Base-by-base conservation (phyloP, 345 rosid genomes). In the Brassica rapa region DNA sequence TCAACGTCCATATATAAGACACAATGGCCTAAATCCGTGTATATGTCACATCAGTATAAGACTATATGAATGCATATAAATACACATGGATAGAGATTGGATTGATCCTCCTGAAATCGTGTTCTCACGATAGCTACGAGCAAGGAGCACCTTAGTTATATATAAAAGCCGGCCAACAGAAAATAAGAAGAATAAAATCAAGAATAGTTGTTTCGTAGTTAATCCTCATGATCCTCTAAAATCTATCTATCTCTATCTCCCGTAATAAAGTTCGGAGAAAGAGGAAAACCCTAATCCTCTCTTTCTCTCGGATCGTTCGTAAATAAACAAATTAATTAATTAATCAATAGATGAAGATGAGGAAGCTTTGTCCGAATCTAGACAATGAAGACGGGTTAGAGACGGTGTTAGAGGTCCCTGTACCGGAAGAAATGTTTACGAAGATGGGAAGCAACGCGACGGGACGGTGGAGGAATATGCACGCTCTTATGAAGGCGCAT, bases 391-490 rank as follows among this genome's bases (percentile, higher is more conserved):
- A 86, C 43, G 90, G 83, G 29, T 72, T 87, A 62, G 89, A 87
- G 37, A 87, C 90, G 37, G 89, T 86, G 12, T 66, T 87, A 76
- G 90, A 87, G 77, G 90, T 87, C 8, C 90, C 90, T 0, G 79
- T 87, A 1, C 90, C 89, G 1, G 89, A 87, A 59, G 90, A 87
- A 64, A 86, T 87, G 90, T 87, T 84, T 72, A 62, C 84, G 23
- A 78, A 82, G 75, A 82, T 82, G 84, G 84, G 84, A 19, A 82
- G 41, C 39, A 82, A 78, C 33, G 82, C 82, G 11, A 19, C 74
- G 0, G 80, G 89, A 0, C 81, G 98, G 43, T 95, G 99, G 98
- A 89, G 85, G 12, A 93, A 93, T 70, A 85, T 95, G 86, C 82
- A 89, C 0, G 80, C 86, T 19, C 84, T 93, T 66, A 93, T 95